A percentile compares a stretch with the other conserved stretches of the same genome.
phyloP scores from a whole-genome alignment of 495 filamentous ascomycete genomes.

The Cladorrhinum samala region DNA sequence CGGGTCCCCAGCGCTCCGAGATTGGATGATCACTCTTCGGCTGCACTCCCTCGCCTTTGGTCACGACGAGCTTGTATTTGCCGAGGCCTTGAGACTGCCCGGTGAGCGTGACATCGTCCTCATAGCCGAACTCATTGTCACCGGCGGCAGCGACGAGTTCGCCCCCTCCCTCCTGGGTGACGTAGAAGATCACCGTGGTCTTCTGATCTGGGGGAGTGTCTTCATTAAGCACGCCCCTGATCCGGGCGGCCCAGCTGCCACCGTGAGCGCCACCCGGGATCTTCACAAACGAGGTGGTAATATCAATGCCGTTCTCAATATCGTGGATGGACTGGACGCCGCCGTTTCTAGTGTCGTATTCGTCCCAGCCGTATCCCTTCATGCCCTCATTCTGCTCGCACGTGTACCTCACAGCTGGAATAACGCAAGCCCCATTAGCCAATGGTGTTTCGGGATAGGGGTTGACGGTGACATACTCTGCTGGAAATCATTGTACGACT shows the following conservation, averaged over 20 bases:
- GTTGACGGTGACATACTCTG: conserved; percentile 55
- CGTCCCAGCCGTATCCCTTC: conserved; percentile 95
- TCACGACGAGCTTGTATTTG: conserved; percentile 77
- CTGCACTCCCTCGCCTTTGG: conserved; percentile 59
- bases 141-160: conserved; percentile 50
- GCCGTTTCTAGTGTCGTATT: conserved; percentile 83
- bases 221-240: conserved; percentile 74
- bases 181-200: conserved; percentile 74
- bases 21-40: conserved; percentile 51
- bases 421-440: not conserved
- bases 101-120: conserved; percentile 62
- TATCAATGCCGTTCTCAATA: conserved; percentile 75
- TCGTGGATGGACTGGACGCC: conserved; percentile 88
- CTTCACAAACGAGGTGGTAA: conserved; percentile 91
- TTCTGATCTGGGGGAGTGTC: conserved; percentile 57
- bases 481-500: conserved; percentile 72
- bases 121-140: conserved; percentile 52
- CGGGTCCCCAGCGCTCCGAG: conserved; percentile 56
- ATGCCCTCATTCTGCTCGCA: conserved; percentile 95
- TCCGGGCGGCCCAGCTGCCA: conserved; percentile 83
- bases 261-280: conserved; percentile 81
- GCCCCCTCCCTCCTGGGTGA: conserved; percentile 70
- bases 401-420: conserved; percentile 78
- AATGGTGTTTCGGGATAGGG: not conserved
- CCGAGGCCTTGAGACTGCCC: conserved; percentile 72